Conservation (phyloP, 805 yeast genomes). For the Osmozyma mogii region DNA sequence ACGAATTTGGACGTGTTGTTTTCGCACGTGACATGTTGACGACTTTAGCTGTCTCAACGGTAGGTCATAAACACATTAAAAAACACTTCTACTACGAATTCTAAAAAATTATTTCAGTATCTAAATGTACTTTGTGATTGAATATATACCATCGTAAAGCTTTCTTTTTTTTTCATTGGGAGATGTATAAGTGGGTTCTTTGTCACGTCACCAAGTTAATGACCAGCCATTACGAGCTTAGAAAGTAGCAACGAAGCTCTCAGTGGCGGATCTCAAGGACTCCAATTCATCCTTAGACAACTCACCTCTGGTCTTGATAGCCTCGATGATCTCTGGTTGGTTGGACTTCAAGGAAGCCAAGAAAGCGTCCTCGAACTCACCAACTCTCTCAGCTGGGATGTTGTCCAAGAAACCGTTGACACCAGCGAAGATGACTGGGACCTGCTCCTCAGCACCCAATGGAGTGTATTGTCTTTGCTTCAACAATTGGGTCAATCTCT, state of each 20-base stretch:
- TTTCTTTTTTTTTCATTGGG: too few relatives aligned
- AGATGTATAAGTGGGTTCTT: too few relatives aligned
- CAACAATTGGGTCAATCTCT: constrained; percentile 97
- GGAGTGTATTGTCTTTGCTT: constrained; percentile 98
- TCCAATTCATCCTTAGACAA: constrained; percentile 81
- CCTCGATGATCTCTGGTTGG: constrained; percentile 74
- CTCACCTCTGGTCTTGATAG: constrained; percentile 85
- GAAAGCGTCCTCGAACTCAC: constrained; percentile 89
- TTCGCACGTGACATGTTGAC: too few relatives aligned
- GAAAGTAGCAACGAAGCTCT: constrained; percentile 88
- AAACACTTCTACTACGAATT: too few relatives aligned
- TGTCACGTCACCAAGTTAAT: too few relatives aligned
- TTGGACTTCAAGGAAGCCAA: constrained; percentile 85
- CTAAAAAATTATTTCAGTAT: too few relatives aligned
- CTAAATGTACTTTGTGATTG: too few relatives aligned
- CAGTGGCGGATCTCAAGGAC: constrained; percentile 84
- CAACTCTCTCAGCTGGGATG: constrained; percentile 77
- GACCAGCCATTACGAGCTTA: too few relatives aligned
- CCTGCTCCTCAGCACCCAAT: constrained; percentile 97
- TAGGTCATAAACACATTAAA: too few relatives aligned
- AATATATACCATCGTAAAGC: too few relatives aligned
- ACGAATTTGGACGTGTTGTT: too few relatives aligned
- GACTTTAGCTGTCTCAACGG: too few relatives aligned
- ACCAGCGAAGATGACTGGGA: constrained; percentile 98
- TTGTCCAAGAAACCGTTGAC: constrained; percentile 97